Evolutionary conservation across 139 green algal genomes (phyloP).

Genomic region (Ostreobium quekettii): DNA sequence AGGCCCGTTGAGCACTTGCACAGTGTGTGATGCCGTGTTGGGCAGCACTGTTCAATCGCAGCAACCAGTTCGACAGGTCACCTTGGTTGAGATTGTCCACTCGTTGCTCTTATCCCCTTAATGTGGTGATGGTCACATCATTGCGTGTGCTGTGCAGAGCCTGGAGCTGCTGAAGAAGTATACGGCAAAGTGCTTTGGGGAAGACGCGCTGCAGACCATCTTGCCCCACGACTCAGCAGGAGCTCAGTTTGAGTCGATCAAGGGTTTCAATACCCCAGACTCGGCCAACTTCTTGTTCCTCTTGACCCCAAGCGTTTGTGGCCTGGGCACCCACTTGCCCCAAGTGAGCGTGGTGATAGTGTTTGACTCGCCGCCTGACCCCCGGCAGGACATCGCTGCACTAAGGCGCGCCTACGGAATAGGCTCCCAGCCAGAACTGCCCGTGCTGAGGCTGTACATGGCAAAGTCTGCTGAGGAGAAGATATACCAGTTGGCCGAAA

Average conservation of each 20-base stretch:
- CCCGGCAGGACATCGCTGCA: not conserved
- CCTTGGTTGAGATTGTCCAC: no score
- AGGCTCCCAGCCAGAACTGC: not conserved
- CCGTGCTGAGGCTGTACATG: constrained; percentile 1
- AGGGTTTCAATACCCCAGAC: not conserved
- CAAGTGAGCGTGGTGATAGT: not conserved
- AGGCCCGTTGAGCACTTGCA: no score
- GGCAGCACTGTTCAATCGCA: no score
- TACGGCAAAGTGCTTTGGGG: no score
- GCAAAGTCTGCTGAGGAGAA: not conserved
- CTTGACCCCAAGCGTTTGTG: not conserved
- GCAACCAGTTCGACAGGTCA: no score
- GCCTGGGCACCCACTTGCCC: not conserved
- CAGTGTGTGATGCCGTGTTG: no score
- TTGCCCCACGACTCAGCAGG: not conserved
- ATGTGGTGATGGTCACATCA: no score
- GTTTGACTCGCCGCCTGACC: not conserved
- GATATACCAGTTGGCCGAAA: constrained; percentile 5
- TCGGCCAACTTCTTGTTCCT: not conserved
- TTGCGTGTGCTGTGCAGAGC: no score
- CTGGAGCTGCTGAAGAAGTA: no score
- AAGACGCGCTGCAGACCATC: no score
- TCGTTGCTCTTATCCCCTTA: no score
- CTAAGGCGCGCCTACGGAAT: constrained; percentile 4
- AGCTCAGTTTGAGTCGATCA: not conserved